These are phyloP conservation scores for Gremmenia infestans DNA, from an alignment of 2,329 filamentous ascomycete genomes.

Conservation along the genomic window DNA sequence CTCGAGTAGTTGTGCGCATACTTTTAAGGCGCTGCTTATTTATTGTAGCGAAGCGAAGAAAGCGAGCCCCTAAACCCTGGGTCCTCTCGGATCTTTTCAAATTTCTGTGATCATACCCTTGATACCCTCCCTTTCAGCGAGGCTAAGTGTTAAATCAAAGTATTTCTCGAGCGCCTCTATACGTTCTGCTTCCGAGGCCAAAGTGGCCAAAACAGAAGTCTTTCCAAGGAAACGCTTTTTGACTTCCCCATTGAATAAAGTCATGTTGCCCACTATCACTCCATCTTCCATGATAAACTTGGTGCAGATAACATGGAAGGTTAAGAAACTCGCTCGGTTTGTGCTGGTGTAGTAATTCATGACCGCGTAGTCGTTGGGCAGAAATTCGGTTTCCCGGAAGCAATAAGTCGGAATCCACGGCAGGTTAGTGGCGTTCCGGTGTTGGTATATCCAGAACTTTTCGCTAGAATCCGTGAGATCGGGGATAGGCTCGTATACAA, in stretches of 20 bases:
- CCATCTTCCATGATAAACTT: slow-evolving; percentile 48
- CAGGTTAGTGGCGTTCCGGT: slow-evolving; percentile 40
- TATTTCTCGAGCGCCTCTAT: slow-evolving; percentile 43
- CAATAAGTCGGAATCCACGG: slow-evolving; percentile 46
- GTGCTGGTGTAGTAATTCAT: slow-evolving; percentile 52
- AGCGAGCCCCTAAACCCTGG: too few relatives aligned
- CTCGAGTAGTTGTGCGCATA: too few relatives aligned
- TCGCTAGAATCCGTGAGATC: slow-evolving; percentile 36
- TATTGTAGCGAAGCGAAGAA: too few relatives aligned
- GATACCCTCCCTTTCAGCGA: slow-evolving; percentile 47
- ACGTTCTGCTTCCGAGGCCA: slow-evolving; percentile 47
- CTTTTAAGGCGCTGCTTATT: too few relatives aligned
- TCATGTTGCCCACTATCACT: slow-evolving; percentile 46
- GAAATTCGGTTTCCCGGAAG: slow-evolving; percentile 50
- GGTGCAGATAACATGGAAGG: slow-evolving; percentile 46
- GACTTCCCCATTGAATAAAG: slow-evolving; percentile 43
- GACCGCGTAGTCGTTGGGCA: slow-evolving; percentile 53
- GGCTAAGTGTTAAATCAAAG: slow-evolving; percentile 46
- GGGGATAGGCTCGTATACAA: slow-evolving; percentile 47
- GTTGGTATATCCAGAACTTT: slow-evolving; percentile 58
- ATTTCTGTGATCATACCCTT: slow-evolving; percentile 41
- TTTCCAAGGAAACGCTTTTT: slow-evolving; percentile 47
- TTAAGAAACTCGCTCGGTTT: slow-evolving; percentile 47
- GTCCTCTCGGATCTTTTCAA: neutral
- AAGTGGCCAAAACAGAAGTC: slow-evolving; percentile 41